Evolutionary conservation across 768 basidiomycete genomes (phyloP).

Genomic region (Leccinum arenicola): DNA sequence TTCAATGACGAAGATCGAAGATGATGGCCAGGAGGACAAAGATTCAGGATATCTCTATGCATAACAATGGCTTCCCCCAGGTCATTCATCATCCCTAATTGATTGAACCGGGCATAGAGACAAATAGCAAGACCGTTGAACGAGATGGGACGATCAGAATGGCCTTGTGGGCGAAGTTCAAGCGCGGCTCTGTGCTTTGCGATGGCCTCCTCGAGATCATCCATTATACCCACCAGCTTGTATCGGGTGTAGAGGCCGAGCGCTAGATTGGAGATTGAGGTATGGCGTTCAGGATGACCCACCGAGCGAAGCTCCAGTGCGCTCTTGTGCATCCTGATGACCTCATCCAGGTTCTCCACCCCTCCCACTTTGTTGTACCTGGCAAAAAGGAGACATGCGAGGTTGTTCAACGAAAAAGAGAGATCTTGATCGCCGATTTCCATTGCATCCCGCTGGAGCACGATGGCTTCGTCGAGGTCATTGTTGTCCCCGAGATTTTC

Average conservation of each 20-base stretch:
- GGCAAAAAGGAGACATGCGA: slow-evolving; percentile 11
- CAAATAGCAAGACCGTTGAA: slow-evolving; percentile 18
- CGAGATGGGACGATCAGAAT: slow-evolving; percentile 10
- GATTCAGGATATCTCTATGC: not conserved
- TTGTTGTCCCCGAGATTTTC: not conserved
- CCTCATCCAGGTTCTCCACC: not conserved
- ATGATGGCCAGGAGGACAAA: slow-evolving; percentile 1
- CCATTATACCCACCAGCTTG: not conserved
- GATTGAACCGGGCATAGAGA: slow-evolving; percentile 1
- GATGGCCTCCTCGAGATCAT: slow-evolving; percentile 22
- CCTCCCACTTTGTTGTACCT: not conserved
- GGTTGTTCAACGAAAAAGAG: slow-evolving; percentile 11
- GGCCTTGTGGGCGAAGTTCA: slow-evolving; percentile 5
- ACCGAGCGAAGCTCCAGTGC: not conserved
- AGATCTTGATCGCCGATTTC: slow-evolving; percentile 10
- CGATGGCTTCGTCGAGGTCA: slow-evolving; percentile 20
- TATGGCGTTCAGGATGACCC: not conserved
- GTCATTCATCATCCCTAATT: not conserved
- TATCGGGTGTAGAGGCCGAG: not conserved
- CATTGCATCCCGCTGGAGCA: slow-evolving; percentile 5
- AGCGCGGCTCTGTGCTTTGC: slow-evolving; percentile 7
- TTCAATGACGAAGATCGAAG: not conserved
- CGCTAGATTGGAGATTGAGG: slow-evolving; percentile 1
- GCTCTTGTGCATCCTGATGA: not conserved
- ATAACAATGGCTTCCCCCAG: not conserved